phyloP scores from a whole-genome alignment of 2,329 filamentous ascomycete species.

The Ceratocystis alfenasii region DNA sequence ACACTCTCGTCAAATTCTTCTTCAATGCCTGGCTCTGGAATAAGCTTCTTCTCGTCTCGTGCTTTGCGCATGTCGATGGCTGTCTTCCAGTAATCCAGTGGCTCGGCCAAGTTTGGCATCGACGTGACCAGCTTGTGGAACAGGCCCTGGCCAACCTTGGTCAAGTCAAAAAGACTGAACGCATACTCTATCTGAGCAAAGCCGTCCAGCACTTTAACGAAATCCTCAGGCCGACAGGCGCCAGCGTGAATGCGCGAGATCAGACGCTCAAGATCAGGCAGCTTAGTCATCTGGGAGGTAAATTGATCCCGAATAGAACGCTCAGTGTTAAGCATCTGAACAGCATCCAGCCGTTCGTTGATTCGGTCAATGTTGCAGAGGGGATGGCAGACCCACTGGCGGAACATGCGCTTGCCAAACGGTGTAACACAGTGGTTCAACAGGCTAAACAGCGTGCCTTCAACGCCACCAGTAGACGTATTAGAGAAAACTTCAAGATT shows the following conservation, averaged over 20 bases:
- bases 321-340: constrained; percentile 83
- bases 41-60: constrained; percentile 65
- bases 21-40: constrained; percentile 78
- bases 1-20: constrained; percentile 83
- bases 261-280: constrained; percentile 86
- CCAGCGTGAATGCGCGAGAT: constrained; percentile 92
- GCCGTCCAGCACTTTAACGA: constrained; percentile 83
- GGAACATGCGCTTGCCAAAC: constrained; percentile 90
- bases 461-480: constrained; percentile 68
- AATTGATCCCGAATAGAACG: constrained; percentile 72
- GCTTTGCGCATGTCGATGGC: constrained; percentile 79
- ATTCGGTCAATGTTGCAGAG: constrained; percentile 77
- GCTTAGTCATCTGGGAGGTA: constrained; percentile 72
- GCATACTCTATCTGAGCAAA: constrained; percentile 98
- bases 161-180: constrained; percentile 63
- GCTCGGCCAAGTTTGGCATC: constrained; percentile 72
- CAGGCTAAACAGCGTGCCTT: constrained; percentile 81
- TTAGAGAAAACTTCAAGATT: constrained; percentile 98
- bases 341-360: constrained; percentile 85
- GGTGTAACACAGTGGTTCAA: constrained; percentile 92
- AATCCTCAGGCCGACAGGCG: constrained; percentile 81
- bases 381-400: constrained; percentile 95
- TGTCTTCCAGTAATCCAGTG: constrained; percentile 74
- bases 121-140: constrained; percentile 69
- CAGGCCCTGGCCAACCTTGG: constrained; percentile 66